Conservation (phyloP, 2,329 filamentous ascomycete genomes). For the Arthroderma sp. region DNA sequence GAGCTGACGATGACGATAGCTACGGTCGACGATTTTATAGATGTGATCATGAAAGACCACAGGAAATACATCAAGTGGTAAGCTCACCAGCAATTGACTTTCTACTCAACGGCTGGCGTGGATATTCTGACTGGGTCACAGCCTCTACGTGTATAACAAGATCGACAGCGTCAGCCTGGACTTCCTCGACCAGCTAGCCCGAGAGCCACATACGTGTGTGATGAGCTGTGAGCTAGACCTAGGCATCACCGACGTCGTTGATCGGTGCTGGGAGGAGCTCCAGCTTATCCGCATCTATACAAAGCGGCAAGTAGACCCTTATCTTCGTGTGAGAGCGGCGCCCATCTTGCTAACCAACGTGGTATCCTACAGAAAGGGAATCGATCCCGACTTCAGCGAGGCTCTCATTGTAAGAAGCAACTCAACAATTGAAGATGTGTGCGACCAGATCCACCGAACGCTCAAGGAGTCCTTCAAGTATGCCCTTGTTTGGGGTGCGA, state of each 20-base stretch:
- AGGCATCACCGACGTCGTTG: constrained; percentile 84
- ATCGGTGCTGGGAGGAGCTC: constrained; percentile 89
- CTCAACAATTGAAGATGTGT: constrained; percentile 90
- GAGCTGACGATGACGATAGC: constrained; percentile 34
- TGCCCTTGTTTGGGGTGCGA: constrained; percentile 93
- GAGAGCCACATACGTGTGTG: constrained; percentile 86
- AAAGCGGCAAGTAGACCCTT: constrained; percentile 46
- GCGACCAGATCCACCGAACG: constrained; percentile 83
- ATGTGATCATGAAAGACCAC: constrained; percentile 99
- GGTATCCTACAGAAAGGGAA: constrained; percentile 55
- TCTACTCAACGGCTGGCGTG: not conserved
- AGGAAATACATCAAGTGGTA: constrained; percentile 83
- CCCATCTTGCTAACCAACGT: not conserved
- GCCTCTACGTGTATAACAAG: constrained; percentile 99
- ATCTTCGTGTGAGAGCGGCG: not conserved
- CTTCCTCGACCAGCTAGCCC: constrained; percentile 80
- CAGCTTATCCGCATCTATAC: constrained; percentile 87
- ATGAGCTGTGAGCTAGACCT: constrained; percentile 97
- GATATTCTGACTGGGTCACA: constrained; percentile 15
- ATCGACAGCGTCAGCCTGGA: constrained; percentile 91
- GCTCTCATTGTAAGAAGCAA: constrained; percentile 84
- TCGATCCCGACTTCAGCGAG: constrained; percentile 79
- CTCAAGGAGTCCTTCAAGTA: constrained; percentile 99
- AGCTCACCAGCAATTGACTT: constrained; percentile 6
- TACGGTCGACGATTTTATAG: constrained; percentile 96